Conservation (phyloP, 768 basidiomycete species). For the Lactarius sp. region DNA sequence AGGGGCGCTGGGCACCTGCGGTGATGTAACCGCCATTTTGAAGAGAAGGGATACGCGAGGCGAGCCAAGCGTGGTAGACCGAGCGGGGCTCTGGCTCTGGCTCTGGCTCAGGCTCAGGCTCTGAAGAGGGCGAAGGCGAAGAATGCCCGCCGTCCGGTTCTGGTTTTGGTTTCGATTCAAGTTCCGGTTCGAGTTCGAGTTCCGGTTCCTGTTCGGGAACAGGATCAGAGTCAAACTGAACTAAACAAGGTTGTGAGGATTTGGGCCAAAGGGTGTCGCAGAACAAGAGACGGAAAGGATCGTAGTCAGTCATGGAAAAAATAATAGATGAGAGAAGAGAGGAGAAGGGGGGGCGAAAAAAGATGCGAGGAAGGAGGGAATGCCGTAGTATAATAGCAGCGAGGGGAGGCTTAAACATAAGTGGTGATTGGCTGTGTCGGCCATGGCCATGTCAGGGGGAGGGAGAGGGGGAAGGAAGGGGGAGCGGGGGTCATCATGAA, state of each 20-base stretch:
- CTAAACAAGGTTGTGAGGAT: not conserved
- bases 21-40: constrained; percentile 27
- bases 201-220: not conserved
- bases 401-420: constrained; percentile 13
- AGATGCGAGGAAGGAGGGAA: not conserved
- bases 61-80: constrained; percentile 30
- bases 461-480: not conserved
- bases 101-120: not conserved
- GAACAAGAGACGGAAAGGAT: constrained; percentile 15
- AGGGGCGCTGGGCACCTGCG: constrained; percentile 67
- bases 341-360: not conserved
- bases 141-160: not conserved
- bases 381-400: constrained; percentile 1
- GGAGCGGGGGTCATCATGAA: not conserved
- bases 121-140: not conserved
- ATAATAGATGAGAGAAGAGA: not conserved
- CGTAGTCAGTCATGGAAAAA: constrained; percentile 4
- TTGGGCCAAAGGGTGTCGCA: constrained; percentile 5
- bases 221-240: constrained; percentile 2
- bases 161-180: not conserved
- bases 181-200: not conserved
- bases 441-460: constrained; percentile 7
- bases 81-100: not conserved
- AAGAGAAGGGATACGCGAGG: constrained; percentile 27
- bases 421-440: constrained; percentile 19